phyloP scores from a whole-genome alignment of 352 stramenopile species.

The Globisporangium heterothallicum region DNA sequence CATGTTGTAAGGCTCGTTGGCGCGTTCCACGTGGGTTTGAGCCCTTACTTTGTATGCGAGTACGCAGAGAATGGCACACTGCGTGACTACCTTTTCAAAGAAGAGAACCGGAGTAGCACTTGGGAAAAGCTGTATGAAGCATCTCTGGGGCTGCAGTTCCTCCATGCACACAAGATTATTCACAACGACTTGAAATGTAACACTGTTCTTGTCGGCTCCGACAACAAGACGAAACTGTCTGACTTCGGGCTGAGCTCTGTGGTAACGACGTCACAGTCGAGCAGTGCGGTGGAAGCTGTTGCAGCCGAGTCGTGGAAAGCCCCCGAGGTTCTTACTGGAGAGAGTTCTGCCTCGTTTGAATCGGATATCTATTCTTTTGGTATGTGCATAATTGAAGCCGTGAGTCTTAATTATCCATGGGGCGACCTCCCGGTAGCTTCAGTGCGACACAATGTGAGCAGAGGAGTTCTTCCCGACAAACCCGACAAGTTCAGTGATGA shows the following conservation, averaged over 20 bases:
- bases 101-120: neutral
- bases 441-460: neutral
- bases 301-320: neutral
- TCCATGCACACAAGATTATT: neutral
- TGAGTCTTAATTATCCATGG: neutral
- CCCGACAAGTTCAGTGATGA: neutral
- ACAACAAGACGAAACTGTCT: slow-evolving; percentile 1
- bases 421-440: neutral
- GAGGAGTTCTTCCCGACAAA: neutral
- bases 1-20: slow-evolving; percentile 4
- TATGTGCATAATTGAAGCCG: slow-evolving; percentile 3
- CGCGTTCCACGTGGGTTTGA: neutral
- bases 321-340: neutral
- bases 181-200: slow-evolving; percentile 6
- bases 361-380: slow-evolving; percentile 4
- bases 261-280: neutral
- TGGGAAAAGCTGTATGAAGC: slow-evolving; percentile 2
- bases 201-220: neutral
- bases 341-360: neutral
- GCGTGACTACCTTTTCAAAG: neutral
- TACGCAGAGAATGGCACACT: slow-evolving; percentile 4
- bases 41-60: slow-evolving; percentile 8
- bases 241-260: slow-evolving; percentile 5
- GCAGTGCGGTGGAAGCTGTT: neutral
- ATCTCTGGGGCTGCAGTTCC: neutral